phyloP scores from a whole-genome alignment of 106 monocot genomes.

The Platanthera guangdongensis region DNA sequence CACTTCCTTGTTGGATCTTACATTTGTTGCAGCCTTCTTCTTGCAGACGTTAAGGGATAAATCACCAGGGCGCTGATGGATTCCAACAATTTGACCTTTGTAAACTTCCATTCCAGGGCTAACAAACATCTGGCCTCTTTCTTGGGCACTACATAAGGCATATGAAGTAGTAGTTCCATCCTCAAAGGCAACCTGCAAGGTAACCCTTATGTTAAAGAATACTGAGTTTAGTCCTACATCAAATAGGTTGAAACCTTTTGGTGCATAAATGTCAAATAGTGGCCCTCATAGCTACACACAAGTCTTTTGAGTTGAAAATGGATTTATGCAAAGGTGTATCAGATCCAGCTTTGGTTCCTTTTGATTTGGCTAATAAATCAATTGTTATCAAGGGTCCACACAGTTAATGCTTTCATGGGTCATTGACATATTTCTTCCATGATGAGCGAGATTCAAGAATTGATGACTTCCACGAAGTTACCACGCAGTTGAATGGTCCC shows the following conservation, averaged over 20 bases:
- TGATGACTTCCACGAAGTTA: too few species aligned
- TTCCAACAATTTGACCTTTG: conserved; percentile 94
- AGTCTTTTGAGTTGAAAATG: not conserved
- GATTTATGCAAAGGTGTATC: too few species aligned
- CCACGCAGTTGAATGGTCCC: too few species aligned
- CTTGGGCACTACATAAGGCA: conserved; percentile 85
- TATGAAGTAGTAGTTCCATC: conserved; percentile 88
- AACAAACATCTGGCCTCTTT: conserved; percentile 90
- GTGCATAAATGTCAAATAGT: too few species aligned
- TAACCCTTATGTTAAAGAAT: conserved; percentile 6
- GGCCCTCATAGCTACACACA: not conserved
- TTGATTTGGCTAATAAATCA: too few species aligned
- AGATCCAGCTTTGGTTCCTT: too few species aligned
- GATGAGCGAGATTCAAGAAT: too few species aligned
- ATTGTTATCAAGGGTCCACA: too few species aligned
- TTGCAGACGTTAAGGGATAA: conserved; percentile 95
- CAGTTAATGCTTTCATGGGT: too few species aligned
- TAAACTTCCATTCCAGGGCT: conserved; percentile 75
- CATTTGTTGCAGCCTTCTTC: conserved; percentile 97
- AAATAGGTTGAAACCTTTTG: too few species aligned
- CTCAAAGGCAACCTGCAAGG: conserved; percentile 82
- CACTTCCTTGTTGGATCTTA: conserved; percentile 90
- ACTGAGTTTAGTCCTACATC: too few species aligned
- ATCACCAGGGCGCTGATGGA: conserved; percentile 94
- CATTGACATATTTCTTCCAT: too few species aligned